Evolutionary conservation across 2,329 filamentous ascomycete genomes (phyloP).

Genomic region (Sphaerulina musiva): DNA sequence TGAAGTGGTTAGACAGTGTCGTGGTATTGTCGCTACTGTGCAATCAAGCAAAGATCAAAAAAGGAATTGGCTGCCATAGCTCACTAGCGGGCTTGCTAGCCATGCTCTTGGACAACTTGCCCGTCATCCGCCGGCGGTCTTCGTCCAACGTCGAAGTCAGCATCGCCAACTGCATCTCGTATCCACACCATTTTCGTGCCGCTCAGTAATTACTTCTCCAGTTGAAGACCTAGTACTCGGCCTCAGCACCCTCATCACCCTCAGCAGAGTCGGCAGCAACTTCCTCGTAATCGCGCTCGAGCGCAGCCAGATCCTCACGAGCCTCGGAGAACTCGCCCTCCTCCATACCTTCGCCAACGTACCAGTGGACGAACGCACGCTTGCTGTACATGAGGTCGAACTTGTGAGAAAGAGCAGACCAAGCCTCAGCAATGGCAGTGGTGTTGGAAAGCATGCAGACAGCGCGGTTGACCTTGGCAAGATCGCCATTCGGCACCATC

Average conservation of each 20-base stretch:
- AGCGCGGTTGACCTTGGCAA: constrained; percentile 96
- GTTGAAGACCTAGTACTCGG: constrained; percentile 72
- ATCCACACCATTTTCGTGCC: neutral
- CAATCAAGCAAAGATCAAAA: constrained; percentile 14
- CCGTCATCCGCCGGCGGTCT: constrained; percentile 3
- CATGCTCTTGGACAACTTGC: constrained; percentile 10
- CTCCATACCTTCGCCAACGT: constrained; percentile 99
- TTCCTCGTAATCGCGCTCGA: constrained; percentile 98
- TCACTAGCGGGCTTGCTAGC: constrained; percentile 12
- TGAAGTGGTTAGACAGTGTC: constrained; percentile 2
- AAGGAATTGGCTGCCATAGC: constrained; percentile 10
- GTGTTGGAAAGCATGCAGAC: constrained; percentile 99
- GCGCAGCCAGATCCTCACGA: constrained; percentile 92
- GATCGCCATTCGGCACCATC: constrained; percentile 91
- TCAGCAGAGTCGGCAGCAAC: constrained; percentile 91
- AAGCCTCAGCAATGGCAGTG: constrained; percentile 95
- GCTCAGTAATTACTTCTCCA: neutral
- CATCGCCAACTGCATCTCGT: constrained; percentile 6
- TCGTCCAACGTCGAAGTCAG: constrained; percentile 1
- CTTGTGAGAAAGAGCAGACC: constrained; percentile 92
- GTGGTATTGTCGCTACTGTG: constrained; percentile 14
- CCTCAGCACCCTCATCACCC: constrained; percentile 75
- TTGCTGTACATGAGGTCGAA: constrained; percentile 99
- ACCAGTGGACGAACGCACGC: constrained; percentile 99
- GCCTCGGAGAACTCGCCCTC: constrained; percentile 99